Percentiles rank a stretch among this genome's conserved stretches.
phyloP scores from a whole-genome alignment of 768 basidiomycete species.

The Boletus reticuloceps region DNA sequence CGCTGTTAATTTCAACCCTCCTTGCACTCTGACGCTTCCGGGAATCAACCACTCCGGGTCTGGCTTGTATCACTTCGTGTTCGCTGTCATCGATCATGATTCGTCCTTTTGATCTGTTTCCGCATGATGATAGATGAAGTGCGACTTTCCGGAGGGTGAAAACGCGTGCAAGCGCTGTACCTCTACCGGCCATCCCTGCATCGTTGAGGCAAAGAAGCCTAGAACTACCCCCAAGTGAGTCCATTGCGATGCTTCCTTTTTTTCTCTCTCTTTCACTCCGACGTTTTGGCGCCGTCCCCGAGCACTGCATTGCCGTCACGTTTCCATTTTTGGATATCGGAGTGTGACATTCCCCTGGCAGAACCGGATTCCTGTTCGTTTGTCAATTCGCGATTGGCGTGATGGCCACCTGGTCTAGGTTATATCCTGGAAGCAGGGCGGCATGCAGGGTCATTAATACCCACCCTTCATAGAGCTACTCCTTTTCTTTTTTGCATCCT shows the following conservation, averaged over 20 bases:
- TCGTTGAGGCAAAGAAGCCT: constrained; percentile 81
- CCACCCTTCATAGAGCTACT: background rate
- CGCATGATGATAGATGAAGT: constrained; percentile 66
- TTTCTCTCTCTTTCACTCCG: background rate
- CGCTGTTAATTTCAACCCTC: background rate
- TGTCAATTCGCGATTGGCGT: constrained; percentile 14
- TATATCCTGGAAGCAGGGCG: constrained; percentile 12
- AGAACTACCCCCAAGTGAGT: constrained; percentile 81
- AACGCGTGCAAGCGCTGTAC: constrained; percentile 80
- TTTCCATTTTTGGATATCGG: constrained; percentile 26
- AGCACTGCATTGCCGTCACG: constrained; percentile 27
- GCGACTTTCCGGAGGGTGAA: constrained; percentile 70
- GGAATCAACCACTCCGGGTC: background rate
- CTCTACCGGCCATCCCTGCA: constrained; percentile 68
- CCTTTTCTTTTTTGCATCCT: constrained; percentile 4
- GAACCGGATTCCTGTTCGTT: constrained; percentile 8
- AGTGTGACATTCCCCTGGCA: constrained; percentile 8
- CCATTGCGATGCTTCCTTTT: constrained; percentile 13
- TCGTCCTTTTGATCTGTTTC: constrained; percentile 9
- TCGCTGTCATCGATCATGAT: constrained; percentile 8
- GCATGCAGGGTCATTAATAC: constrained; percentile 3
- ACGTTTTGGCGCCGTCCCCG: constrained; percentile 1
- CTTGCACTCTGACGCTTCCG: constrained; percentile 7
- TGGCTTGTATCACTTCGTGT: background rate
- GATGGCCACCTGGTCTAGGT: constrained; percentile 5